These are phyloP conservation scores for Penicillium cataractarum DNA, from an alignment of 495 filamentous ascomycete genomes.

Conservation along the genomic window DNA sequence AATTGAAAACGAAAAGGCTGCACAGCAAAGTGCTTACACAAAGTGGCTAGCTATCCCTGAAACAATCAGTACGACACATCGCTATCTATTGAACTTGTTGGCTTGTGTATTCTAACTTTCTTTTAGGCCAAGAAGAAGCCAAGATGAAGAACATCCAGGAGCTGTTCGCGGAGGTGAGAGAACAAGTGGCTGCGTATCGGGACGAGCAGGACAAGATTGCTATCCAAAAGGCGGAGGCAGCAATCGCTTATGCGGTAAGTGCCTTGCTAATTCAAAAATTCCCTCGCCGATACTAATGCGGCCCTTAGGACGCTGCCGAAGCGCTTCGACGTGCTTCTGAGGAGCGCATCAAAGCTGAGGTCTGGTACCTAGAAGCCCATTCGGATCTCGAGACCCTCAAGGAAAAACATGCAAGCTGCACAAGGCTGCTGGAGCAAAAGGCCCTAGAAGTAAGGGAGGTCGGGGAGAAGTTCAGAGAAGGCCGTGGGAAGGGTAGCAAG, in stretches of 20 bases:
- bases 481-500: slow-evolving; percentile 36
- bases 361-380: slow-evolving; percentile 73
- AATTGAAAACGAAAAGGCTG: slow-evolving; percentile 56
- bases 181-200: slow-evolving; percentile 46
- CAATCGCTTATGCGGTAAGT: slow-evolving; percentile 67
- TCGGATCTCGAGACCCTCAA: slow-evolving; percentile 73
- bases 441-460: slow-evolving; percentile 42
- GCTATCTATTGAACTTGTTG: background rate
- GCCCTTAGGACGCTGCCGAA: slow-evolving; percentile 58
- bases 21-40: slow-evolving; percentile 61
- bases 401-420: slow-evolving; percentile 62
- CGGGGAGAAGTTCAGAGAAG: slow-evolving; percentile 31
- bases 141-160: slow-evolving; percentile 47
- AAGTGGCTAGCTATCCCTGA: slow-evolving; percentile 69
- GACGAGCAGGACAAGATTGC: slow-evolving; percentile 58
- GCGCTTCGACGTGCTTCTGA: slow-evolving; percentile 61
- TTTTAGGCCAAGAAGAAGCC: slow-evolving; percentile 55
- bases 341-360: slow-evolving; percentile 65
- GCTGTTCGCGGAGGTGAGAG: slow-evolving; percentile 45
- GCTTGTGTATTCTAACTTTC: slow-evolving; percentile 20
- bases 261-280: background rate
- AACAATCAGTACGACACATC: slow-evolving; percentile 60
- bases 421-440: slow-evolving; percentile 53
- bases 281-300: slow-evolving; percentile 21
- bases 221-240: slow-evolving; percentile 63